Base-by-base conservation (phyloP, 768 basidiomycete genomes). In the Paxillus ammoniavirescens region DNA sequence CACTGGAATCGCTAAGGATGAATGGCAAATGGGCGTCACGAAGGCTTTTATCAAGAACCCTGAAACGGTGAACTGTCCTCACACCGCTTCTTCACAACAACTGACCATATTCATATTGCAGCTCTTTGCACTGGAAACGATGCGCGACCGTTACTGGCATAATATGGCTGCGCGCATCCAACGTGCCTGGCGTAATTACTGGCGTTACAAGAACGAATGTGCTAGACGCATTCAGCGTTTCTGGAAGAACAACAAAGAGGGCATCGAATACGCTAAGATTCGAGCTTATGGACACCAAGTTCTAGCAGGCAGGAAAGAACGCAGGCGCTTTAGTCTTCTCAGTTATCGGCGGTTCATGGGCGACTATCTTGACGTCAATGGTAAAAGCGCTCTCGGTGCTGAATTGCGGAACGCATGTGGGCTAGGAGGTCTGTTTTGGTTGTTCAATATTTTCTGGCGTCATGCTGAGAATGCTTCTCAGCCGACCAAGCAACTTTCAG, bases 21-120 rank as follows among this genome's bases (percentile, higher is more conserved):
- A 99, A 69, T 99, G 97, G 97, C 97, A 99, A 71, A 97, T 98
- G 95, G 97, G 97, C 49, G 84, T 88, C 4, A 97, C 95, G 2
- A 98, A 99, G 66, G 96, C 96, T 0, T 99, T 99, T 71, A 98
- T 99, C 73, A 98, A 98, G 79, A 98, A 95, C 65, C 97, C 97
- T 0, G 97, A 98, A 71, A 98, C 96, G 17, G 92, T 95, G 69
- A 58, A 84, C 66, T 12, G 40, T 31, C 21, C 15, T 42, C 23
- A 21, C 35, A 33, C 45, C 13, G 12, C 53, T 45, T 30, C 33
- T 45, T 38, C 36, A 17, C 7, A 42, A 9, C 28, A 8, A 17
- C 48, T 50, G 6, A 45, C 33, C 31, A 53, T 44, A n/a, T 46
- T 23, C n/a, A 53, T 50, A 42, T 47, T 47, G 7, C 53, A 98